A percentile compares a stretch with the other conserved stretches of the same genome.
phyloP scores from a whole-genome alignment of 768 basidiomycete genomes.

The Serendipita sp. region DNA sequence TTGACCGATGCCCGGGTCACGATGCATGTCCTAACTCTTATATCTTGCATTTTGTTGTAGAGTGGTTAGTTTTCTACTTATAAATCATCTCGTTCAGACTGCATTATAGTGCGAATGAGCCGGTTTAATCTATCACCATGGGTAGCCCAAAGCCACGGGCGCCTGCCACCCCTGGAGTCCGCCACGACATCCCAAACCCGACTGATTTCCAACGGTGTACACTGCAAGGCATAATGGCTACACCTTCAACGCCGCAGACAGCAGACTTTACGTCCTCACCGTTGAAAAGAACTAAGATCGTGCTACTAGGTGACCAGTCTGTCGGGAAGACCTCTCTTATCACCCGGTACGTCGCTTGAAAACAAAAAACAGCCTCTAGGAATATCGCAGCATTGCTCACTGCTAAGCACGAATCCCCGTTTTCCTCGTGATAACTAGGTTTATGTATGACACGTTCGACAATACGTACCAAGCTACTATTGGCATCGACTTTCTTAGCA shows the following conservation, averaged over 20 bases:
- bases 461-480: constrained; percentile 98
- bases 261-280: constrained; percentile 78
- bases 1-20: background rate
- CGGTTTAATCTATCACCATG: too few relatives aligned
- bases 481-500: constrained; percentile 97
- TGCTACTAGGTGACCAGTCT: constrained; percentile 89
- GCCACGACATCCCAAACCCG: background rate
- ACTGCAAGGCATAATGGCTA: constrained; percentile 9
- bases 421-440: constrained; percentile 28
- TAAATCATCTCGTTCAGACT: too few relatives aligned
- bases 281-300: constrained; percentile 91
- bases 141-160: too few relatives aligned
- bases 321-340: constrained; percentile 98
- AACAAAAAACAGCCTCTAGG: too few relatives aligned
- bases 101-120: too few relatives aligned
- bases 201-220: background rate
- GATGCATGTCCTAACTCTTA: background rate
- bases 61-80: background rate
- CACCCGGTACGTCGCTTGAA: constrained; percentile 47
- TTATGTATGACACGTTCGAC: constrained; percentile 99
- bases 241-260: constrained; percentile 39
- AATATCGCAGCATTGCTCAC: background rate
- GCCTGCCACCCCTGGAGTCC: too few relatives aligned
- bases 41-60: background rate
- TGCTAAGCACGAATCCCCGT: background rate